Evolutionary conservation across 164 flowering plant species (phyloP), one percentile per base, ranked within the genome.

Genomic region (Euptelea pleiosperma): DNA sequence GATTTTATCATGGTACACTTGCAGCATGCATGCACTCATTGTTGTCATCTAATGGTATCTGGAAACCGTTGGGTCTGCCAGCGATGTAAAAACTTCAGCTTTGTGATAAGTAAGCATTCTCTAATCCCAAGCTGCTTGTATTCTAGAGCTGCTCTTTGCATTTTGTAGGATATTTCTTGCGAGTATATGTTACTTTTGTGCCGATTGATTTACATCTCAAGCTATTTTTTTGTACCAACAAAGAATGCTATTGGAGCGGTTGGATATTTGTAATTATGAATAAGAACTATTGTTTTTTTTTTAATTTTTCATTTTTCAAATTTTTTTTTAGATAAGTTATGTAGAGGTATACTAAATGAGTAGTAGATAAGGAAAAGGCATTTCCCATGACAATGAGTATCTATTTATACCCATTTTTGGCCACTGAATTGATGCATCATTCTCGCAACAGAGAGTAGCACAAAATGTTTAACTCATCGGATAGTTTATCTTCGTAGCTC

Each of bases 1-100:
- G 99, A 94, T 73, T 94, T 94, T 73, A 94, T 94, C 65, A 94
- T 94, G 99, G 99, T 94, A 51, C 99, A 94, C 70, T 70, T 94
- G 72, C 97, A 88, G 77, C 87, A 87, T 75, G 70, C 91, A 3
- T 94, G 99, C 79, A 71, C 57, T 19, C 96, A 91, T 65, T 94
- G 99, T 64, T 85, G 97, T 73, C 60, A 62, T 64, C 77, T 88
- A 34, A 84, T 94, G 90, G 91, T 84, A 15, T 77, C 85, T 61
- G 97, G 96, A 42, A 89, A 61, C 28, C 95, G 90, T 42, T 91
- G 97, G 97, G 82, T 80, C 58, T 94, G 99, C 84, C 68, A 62
- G 29, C 82, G 75, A 61, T 94, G 99, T 86, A 85, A 82, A 76
- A 82, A 78, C 36, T 94, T 74, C 88, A 87, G 76, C 82, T 94